These are phyloP conservation scores for Hirschfeldia incana DNA, from an alignment of 345 rosid species.

Conservation along the genomic window DNA sequence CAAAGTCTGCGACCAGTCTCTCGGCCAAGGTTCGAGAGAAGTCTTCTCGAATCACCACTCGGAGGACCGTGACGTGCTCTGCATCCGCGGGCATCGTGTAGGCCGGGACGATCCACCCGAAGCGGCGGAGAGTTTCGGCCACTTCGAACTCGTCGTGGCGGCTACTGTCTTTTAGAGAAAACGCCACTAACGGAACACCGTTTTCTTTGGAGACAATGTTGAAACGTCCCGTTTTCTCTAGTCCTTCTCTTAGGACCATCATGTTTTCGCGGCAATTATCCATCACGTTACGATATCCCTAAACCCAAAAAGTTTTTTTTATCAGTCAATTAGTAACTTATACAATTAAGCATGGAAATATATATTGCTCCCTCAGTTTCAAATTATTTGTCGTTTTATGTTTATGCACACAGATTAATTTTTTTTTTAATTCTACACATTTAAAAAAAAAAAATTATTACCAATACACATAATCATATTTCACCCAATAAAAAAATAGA, in stretches of 20 bases:
- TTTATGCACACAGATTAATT: too few species aligned
- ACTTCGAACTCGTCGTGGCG: constrained; percentile 58
- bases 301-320: too few species aligned
- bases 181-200: constrained; percentile 79
- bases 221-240: constrained; percentile 63
- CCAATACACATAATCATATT: too few species aligned
- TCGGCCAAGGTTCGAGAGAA: constrained; percentile 69
- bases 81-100: constrained; percentile 92
- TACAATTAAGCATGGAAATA: too few species aligned
- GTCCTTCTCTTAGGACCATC: constrained; percentile 59
- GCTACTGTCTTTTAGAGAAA: constrained; percentile 64
- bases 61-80: constrained; percentile 66
- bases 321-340: too few species aligned
- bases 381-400: too few species aligned
- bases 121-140: constrained; percentile 42
- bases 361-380: too few species aligned
- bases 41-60: constrained; percentile 80
- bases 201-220: constrained; percentile 66
- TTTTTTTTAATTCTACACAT: too few species aligned
- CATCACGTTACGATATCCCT: constrained; percentile 54
- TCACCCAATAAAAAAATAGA: too few species aligned
- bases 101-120: constrained; percentile 89
- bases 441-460: too few species aligned
- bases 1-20: constrained; percentile 57
- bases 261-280: constrained; percentile 67